Conservation (phyloP, 192 early-diverging fungal genomes). For the Umbelopsis sp. region DNA sequence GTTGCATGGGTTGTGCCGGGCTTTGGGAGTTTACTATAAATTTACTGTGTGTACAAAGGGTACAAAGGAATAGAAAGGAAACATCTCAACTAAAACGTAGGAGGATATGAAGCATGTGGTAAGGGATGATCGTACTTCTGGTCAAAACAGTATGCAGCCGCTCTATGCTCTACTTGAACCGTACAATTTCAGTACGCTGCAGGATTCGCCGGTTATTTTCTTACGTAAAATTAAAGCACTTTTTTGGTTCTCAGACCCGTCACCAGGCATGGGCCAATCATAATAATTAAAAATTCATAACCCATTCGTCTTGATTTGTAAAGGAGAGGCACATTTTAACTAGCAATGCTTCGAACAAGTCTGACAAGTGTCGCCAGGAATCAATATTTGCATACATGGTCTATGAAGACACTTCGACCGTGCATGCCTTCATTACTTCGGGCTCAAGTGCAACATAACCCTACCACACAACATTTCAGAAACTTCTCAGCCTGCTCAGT, state of each 20-base stretch:
- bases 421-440: neutral
- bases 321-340: neutral
- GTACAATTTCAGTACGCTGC: too few species aligned
- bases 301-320: neutral
- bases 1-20: neutral
- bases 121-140: too few species aligned
- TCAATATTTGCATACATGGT: neutral
- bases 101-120: neutral
- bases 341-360: neutral
- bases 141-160: too few species aligned
- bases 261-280: neutral
- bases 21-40: too few species aligned
- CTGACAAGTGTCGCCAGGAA: neutral
- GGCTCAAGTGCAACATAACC: neutral
- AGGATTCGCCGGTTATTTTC: too few species aligned
- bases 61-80: too few species aligned
- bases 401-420: neutral
- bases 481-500: neutral
- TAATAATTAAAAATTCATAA: neutral
- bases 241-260: too few species aligned
- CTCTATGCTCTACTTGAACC: too few species aligned
- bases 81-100: too few species aligned
- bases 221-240: too few species aligned
- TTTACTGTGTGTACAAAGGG: too few species aligned
- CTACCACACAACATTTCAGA: neutral